These are phyloP conservation scores for Dictyostelium intermedium DNA, from an alignment of 78 protist genomes.

Conservation along the genomic window DNA sequence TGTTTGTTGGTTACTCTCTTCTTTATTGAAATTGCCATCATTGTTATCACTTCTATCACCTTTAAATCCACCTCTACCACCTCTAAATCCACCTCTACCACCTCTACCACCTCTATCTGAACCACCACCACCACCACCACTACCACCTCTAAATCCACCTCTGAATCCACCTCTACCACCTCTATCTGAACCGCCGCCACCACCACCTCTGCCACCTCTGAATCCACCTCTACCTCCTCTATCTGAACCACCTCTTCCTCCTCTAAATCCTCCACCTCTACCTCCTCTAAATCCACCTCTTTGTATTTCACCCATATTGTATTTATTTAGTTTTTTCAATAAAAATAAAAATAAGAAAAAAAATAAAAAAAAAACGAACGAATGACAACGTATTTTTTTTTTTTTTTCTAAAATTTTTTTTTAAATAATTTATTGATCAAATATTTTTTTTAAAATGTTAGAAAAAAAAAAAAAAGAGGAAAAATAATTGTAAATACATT, in stretches of 20 bases:
- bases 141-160: not conserved
- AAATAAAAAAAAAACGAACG: not conserved
- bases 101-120: constrained; percentile 11
- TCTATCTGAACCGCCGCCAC: not conserved
- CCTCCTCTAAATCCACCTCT: constrained; percentile 29
- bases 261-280: not conserved
- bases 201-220: constrained; percentile 16
- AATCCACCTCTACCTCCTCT: constrained; percentile 2
- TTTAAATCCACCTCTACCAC: constrained; percentile 1
- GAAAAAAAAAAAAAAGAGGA: too few relatives aligned
- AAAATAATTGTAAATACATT: too few relatives aligned
- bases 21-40: not conserved
- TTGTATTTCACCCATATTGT: constrained; percentile 8
- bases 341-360: too few relatives aligned
- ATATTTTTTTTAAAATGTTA: too few relatives aligned
- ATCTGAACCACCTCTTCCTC: not conserved
- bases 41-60: constrained; percentile 6
- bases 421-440: not conserved
- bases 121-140: not conserved
- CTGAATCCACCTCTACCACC: constrained; percentile 13
- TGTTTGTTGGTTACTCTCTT: not conserved
- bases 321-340: not conserved
- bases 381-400: not conserved
- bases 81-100: not conserved
- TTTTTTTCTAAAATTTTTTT: not conserved